phyloP scores from a whole-genome alignment of 108 stramenopile species.

The Bacterosira constricta region DNA sequence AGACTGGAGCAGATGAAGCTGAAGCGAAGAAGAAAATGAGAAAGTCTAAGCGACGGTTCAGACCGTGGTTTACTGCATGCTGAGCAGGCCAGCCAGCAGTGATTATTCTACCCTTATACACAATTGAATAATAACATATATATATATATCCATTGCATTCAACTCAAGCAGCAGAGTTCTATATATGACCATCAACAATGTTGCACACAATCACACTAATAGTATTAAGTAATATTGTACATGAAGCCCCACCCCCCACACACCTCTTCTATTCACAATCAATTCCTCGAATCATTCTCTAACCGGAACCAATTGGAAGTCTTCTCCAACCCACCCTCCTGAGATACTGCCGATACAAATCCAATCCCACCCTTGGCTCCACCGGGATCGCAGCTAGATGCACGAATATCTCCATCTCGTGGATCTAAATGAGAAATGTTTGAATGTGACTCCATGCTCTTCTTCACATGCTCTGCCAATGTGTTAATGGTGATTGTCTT shows the following conservation, averaged over 20 bases:
- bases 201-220: too few species aligned
- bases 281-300: too few species aligned
- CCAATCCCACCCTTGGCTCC: constrained; percentile 26
- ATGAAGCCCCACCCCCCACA: too few species aligned
- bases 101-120: too few species aligned
- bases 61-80: constrained; percentile 4
- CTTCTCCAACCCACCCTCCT: constrained; percentile 44
- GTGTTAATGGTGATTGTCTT: constrained; percentile 63
- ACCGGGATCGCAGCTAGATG: constrained; percentile 38
- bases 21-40: background rate
- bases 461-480: constrained; percentile 71
- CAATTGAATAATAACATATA: too few species aligned
- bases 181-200: too few species aligned
- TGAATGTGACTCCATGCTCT: constrained; percentile 58
- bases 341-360: constrained; percentile 34
- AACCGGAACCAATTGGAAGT: constrained; percentile 43
- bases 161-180: too few species aligned
- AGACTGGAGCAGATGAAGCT: background rate
- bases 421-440: constrained; percentile 34
- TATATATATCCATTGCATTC: too few species aligned
- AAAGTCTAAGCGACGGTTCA: background rate
- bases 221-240: too few species aligned
- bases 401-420: constrained; percentile 44
- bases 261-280: too few species aligned
- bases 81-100: too few species aligned